These are phyloP conservation scores for Podaxis sp. DNA, from an alignment of 768 basidiomycete species.

Conservation along the genomic window DNA sequence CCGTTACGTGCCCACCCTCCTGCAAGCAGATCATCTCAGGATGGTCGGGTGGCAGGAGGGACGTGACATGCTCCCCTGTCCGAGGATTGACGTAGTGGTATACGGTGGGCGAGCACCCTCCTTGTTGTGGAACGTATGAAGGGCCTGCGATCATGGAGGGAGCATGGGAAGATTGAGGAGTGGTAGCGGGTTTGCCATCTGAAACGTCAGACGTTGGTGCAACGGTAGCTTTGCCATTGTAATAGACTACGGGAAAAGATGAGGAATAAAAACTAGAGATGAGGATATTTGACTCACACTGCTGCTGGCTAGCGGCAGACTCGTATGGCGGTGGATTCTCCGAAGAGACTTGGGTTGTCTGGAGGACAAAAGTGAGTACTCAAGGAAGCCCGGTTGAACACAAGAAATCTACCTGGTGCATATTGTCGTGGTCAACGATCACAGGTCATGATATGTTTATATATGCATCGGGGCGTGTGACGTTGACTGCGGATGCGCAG, in stretches of 20 bases:
- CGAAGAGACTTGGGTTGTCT: constrained; percentile 6
- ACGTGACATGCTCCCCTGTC: constrained; percentile 57
- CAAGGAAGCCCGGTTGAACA: not conserved
- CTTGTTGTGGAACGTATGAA: constrained; percentile 29
- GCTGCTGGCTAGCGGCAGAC: constrained; percentile 6
- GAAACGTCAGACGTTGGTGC: not conserved
- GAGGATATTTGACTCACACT: not conserved
- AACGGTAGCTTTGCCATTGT: not conserved
- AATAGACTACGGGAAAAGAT: not conserved
- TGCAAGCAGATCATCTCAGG: constrained; percentile 89
- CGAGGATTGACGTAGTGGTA: constrained; percentile 69
- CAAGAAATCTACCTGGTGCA: constrained; percentile 9
- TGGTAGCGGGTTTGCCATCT: not conserved
- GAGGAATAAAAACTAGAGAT: not conserved
- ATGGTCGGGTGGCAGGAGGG: constrained; percentile 72
- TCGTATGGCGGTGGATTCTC: constrained; percentile 22
- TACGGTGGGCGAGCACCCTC: constrained; percentile 47
- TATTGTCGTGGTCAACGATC: not conserved
- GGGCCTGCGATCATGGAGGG: constrained; percentile 19
- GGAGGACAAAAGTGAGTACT: not conserved
- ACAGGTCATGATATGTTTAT: not conserved
- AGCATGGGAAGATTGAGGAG: not conserved
- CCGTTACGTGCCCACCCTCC: constrained; percentile 61
- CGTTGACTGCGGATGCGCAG: constrained; percentile 9
- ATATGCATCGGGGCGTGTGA: not conserved